Evolutionary conservation across 305 asterid genomes (phyloP), one percentile per base, ranked within the genome.

Genomic region (Fraxinus platypoda): DNA sequence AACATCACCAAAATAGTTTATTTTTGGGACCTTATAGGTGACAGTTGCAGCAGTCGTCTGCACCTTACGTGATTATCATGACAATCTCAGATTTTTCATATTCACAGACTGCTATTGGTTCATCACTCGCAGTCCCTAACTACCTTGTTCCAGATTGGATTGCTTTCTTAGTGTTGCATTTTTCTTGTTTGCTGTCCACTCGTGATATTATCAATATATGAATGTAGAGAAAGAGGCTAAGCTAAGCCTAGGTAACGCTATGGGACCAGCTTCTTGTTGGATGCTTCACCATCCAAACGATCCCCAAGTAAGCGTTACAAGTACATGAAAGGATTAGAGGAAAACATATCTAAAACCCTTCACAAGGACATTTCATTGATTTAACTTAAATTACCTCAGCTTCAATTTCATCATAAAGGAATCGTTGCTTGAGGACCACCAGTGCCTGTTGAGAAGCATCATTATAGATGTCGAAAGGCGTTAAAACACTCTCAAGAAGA

Each of bases 371-470:
- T 35, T 52, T 54, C 25, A 38, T 74, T 64, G 79, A 49, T 77
- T 77, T 73, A 23, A 62, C 12, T 86, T 76, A 72, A 84, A 78
- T 85, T 92, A 96, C 99, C 99, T 94, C 99, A 26, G 99, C 99
- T 88, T 96, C 99, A 76, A 96, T 90, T 90, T 96, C 99, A 90
- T 96, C 99, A 59, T 96, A 96, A 80, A 96, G 98, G 87, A 94
- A 94, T 12, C 99, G 95, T 88, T 96, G 99, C 93, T 94, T 93
- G 87, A 94, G 97, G 86, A 90, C 90, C 81, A 92, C 98, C 46
- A 96, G 90, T 80, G 97, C 98, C 75, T 94, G 97, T 86, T 96
- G 98, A 83, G 98, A 97, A 84, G 99, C 98, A 91, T 96, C 99
- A 80, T 94, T 96, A 81, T 96, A 96, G 88, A 96, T 94, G 85